Evolutionary conservation across 352 stramenopile genomes (phyloP), one percentile per base, ranked within the genome.

Genomic region (Phytophthora foliorum): DNA sequence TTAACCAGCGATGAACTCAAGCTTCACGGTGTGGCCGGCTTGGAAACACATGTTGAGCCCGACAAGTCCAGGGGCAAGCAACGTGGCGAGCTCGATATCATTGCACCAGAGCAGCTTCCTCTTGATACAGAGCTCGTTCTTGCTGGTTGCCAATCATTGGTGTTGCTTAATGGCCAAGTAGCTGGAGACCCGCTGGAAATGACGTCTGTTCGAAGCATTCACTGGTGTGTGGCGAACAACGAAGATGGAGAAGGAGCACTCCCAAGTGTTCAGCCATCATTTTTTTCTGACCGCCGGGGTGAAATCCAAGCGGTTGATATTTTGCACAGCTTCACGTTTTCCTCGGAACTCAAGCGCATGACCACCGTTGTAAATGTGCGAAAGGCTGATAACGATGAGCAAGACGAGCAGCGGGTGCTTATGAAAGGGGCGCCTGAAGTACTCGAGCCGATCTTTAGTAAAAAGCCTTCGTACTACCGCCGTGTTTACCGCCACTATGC

Each of bases 181-280:
- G 78, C 98, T 44, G 98, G 98, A 57, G 98, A 99, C 81, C 97
- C 98, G 24, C 90, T 99, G 13, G 98, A 99, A 86, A 91, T 97
- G 69, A 97, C 98, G 6, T 96, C 97, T 50, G 84, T 99, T 60
- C 93, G 94, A 16, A 76, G 45, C 16, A 84, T 91, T 49, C 65
- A 91, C 13, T 81, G 86, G 70, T 94, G 89, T 57, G 79, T 93
- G 45, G 79, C 90, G 38, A 88, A 72, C 14, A 81, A 84, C 38
- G 75, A 93, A 57, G 57, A 49, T 21, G 63, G 45, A 41, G 29
- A 54, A 21, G 55, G 65, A 24, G 39, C 24, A 14, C 29, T 80
- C 16, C 49, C 63, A 32, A 69, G 63, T 55, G 68, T 72, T 22
- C 54, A 75, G 17, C 72, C 72, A 39, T 80, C 72, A 0, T 75